phyloP scores from a whole-genome alignment of 1,139 yeast genomes.

The Kazachstania sp. region DNA sequence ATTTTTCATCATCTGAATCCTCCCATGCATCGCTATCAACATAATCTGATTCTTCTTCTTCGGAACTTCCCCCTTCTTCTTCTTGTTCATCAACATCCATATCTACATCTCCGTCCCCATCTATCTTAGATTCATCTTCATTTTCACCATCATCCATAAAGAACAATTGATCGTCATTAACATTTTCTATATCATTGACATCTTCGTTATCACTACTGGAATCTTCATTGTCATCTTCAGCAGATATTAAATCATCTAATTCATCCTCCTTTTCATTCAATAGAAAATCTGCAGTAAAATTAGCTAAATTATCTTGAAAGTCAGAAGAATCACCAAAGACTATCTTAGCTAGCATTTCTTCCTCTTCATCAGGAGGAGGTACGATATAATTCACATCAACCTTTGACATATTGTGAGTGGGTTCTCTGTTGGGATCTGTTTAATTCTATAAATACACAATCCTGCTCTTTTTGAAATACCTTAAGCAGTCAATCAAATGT shows the following conservation, averaged over 20 bases:
- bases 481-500: too few species aligned
- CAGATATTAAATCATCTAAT: constrained; percentile 29
- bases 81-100: constrained; percentile 25
- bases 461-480: too few species aligned
- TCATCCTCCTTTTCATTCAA: constrained; percentile 39
- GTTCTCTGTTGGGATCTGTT: background rate
- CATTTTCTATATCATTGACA: constrained; percentile 30
- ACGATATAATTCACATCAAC: constrained; percentile 10
- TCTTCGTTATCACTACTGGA: constrained; percentile 9
- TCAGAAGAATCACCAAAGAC: constrained; percentile 88
- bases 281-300: constrained; percentile 45
- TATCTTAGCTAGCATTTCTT: constrained; percentile 62
- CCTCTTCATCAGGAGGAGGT: constrained; percentile 79
- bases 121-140: constrained; percentile 28
- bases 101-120: constrained; percentile 21
- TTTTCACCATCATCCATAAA: constrained; percentile 23
- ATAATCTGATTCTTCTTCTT: constrained; percentile 22
- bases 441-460: background rate
- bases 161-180: constrained; percentile 3
- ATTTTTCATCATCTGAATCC: constrained; percentile 84
- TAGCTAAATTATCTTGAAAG: constrained; percentile 58
- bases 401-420: background rate
- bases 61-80: constrained; percentile 10
- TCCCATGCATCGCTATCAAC: constrained; percentile 62
- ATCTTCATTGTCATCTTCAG: constrained; percentile 43